Base-by-base conservation (phyloP, 2,329 filamentous ascomycete genomes). In the Aaosphaeria arxii region DNA sequence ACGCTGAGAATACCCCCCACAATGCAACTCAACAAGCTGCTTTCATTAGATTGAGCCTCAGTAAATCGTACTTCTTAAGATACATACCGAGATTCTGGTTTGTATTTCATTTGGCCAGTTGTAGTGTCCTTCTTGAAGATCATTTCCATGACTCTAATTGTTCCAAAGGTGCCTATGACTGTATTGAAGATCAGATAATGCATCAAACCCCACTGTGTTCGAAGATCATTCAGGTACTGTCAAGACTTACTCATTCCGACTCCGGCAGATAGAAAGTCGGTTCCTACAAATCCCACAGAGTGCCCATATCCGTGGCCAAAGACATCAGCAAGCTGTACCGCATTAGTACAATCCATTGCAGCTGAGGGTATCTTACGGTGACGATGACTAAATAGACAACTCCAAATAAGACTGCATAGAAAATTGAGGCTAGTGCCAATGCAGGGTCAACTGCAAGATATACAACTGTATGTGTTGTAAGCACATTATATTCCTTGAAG, bases 351-450 rank as follows among this genome's bases (percentile, higher is more conserved):
- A 36, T n/a, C 33, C n/a, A 9, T 9, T 36, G 33, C 7, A 36
- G 33, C 7, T 36, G 7, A 36, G n/a, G n/a, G 33, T 9, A 36
- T 11, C 43, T 45, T 32, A 50, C 50, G 4, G 50, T 53, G 6
- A 55, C 53, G 24, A 55, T 51, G 30, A 55, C 46, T 35, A 55
- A 46, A 32, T 54, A 54, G 5, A 54, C 35, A 28, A 54, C 45
- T 4, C 52, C 52, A 42, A 55, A 55, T 4, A 46, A 33, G 29
- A 55, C 38, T 9, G 52, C 45, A 30, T 50, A 51, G 38, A 52
- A 55, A 2, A 45, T 5, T 5, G 52, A 53, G 9, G 45, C 47
- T 5, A 53, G 35, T 4, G 51, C 6, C 7, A 55, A 24, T 1
- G 50, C 52, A 24, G 50, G 52, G 38, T 55, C 50, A 5, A 55